phyloP scores from a whole-genome alignment of 352 stramenopile species.

The Globisporangium perplexum region DNA sequence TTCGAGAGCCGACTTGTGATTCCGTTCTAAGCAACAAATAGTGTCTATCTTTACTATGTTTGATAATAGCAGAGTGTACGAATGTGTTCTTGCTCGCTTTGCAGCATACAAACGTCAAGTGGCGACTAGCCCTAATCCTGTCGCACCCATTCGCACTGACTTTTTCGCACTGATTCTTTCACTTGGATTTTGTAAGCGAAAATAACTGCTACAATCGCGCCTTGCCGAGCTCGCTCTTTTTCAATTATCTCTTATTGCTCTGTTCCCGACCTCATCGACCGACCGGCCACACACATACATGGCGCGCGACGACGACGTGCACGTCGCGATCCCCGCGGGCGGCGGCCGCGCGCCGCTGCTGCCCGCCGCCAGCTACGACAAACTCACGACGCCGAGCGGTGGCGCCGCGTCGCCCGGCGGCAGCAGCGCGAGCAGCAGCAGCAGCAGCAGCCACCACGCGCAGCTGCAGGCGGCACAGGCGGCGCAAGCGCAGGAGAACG shows the following conservation, averaged over 20 bases:
- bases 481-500: constrained; percentile 14
- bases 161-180: background rate
- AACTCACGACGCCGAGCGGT: constrained; percentile 47
- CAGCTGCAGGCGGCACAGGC: constrained; percentile 13
- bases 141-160: constrained; percentile 1
- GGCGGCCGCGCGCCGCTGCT: constrained; percentile 31
- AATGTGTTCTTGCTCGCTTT: too few species aligned
- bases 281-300: too few species aligned
- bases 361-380: constrained; percentile 37
- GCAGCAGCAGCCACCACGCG: constrained; percentile 7
- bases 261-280: background rate
- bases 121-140: background rate
- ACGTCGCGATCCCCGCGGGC: constrained; percentile 29
- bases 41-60: too few species aligned
- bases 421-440: constrained; percentile 7
- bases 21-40: constrained; percentile 29
- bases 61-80: too few species aligned
- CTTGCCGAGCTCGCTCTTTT: too few species aligned
- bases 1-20: constrained; percentile 56
- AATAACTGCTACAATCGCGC: too few species aligned
- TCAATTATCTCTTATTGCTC: background rate
- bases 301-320: constrained; percentile 5
- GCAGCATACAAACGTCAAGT: background rate
- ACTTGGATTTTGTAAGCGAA: background rate
- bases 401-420: constrained; percentile 7